Base-by-base conservation (phyloP, 805 yeast genomes). In the Ogataea trehalophila region DNA sequence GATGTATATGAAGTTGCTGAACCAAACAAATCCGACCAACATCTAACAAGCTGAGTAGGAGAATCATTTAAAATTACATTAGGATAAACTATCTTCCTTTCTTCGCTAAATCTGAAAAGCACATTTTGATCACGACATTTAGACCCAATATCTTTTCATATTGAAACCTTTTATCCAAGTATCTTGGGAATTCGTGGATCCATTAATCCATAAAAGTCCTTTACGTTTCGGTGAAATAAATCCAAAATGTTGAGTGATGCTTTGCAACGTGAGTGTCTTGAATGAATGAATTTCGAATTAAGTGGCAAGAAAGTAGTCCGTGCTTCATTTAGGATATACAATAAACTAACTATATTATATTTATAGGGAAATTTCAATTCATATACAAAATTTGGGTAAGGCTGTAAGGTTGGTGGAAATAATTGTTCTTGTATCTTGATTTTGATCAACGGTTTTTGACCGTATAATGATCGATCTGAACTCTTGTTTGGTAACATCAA, bases 221-320 rank as follows among this genome's bases (percentile, higher is more conserved):
- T 14, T 1, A 48, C 35, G 26, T 42, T 42, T 9, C 43, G 15
- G 11, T 46, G 36, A 23, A 57, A 57, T 26, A 48, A 16, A 11
- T 41, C 29, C 6, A 57, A 18, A 39, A 57, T 54, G 2, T 42
- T 29, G 7, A 35, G 31, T 0, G 57, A 50, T 33, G 55, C 60
- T 7, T 26, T 33, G 17, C 45, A 55, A 1, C 57, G 48, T 26
- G 59, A 55, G 23, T 57, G 60, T 22, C 60, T 46, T 3, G 57
- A 51, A 43, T 49, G 51, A 16, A 57, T 37, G 34, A 46, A 53
- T 34, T 41, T 41, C 3, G 55, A 33, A 11, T 41, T 37, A 18
- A 29, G 16, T 15, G 60, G 58, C 2, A 20, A 20, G 4, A 3
- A 20, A 49, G 35, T 16, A 46, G 42, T 4, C 20, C 15, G 15